Conservation (phyloP, 139 green algal genomes). For the Chlorella sp. region DNA sequence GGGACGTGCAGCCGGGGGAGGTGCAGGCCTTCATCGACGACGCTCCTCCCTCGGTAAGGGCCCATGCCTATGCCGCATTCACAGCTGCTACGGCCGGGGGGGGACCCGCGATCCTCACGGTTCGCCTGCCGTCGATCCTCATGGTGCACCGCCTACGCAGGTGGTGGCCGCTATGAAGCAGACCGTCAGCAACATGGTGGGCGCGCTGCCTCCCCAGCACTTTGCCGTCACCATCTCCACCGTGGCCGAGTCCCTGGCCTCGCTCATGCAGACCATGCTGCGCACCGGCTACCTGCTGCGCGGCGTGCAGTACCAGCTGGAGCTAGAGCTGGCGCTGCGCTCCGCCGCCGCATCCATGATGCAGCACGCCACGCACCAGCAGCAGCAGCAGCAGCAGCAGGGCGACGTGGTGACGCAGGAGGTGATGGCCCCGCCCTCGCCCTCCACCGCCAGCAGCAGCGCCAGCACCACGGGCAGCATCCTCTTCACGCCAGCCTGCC, state of each 20-base stretch:
- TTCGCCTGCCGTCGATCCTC: too few species aligned
- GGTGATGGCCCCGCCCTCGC: too few species aligned
- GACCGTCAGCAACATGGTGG: conserved; percentile 77
- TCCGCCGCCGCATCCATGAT: background rate
- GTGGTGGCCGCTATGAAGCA: conserved; percentile 75
- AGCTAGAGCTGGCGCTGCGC: conserved; percentile 39
- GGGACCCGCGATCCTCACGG: too few species aligned
- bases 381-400: conserved; percentile 11
- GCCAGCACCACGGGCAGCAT: too few species aligned
- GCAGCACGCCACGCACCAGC: background rate
- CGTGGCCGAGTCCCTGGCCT: conserved; percentile 74
- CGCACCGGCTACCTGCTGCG: conserved; percentile 84
- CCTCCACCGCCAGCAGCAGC: too few species aligned
- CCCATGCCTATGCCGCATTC: background rate
- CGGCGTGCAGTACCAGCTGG: conserved; percentile 67
- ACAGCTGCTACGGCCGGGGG: background rate
- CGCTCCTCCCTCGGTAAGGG: background rate
- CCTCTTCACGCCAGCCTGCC: conserved; percentile 4
- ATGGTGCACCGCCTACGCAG: conserved; percentile 17
- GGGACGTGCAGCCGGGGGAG: background rate
- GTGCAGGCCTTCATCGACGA: background rate
- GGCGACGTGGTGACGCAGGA: too few species aligned
- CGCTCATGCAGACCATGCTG: conserved; percentile 82
- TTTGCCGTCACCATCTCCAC: conserved; percentile 76
- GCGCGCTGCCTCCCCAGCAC: conserved; percentile 73